Conservation (phyloP, 108 stramenopile genomes). For the Conticribra guillardii region DNA sequence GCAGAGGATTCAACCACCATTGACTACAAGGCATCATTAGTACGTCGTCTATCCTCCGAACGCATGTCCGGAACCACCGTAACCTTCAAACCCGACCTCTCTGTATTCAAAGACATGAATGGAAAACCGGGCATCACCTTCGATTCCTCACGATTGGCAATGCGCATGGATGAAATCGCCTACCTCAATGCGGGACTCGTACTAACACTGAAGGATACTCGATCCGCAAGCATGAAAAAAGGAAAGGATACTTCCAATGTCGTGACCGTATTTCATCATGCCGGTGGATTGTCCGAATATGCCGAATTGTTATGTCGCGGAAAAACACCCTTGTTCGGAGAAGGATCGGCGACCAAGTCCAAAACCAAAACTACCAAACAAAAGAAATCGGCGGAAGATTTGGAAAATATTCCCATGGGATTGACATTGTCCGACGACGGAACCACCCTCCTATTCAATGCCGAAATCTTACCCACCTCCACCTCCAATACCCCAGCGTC, state of each 20-base stretch:
- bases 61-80: constrained; percentile 78
- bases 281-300: constrained; percentile 88
- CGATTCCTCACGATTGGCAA: constrained; percentile 72
- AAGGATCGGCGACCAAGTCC: constrained; percentile 8
- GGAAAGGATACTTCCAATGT: constrained; percentile 37
- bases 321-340: constrained; percentile 78
- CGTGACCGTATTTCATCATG: constrained; percentile 81
- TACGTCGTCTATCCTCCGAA: constrained; percentile 46
- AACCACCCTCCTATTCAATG: constrained; percentile 45
- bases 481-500: constrained; percentile 1
- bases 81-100: constrained; percentile 84
- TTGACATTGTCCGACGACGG: constrained; percentile 39
- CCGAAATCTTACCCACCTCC: constrained; percentile 36
- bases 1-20: constrained; percentile 30
- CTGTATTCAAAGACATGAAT: constrained; percentile 91
- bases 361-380: constrained; percentile 22
- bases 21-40: constrained; percentile 36
- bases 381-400: constrained; percentile 37
- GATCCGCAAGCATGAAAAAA: constrained; percentile 46
- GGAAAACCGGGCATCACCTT: constrained; percentile 79
- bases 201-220: constrained; percentile 79
- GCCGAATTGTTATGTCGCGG: constrained; percentile 80
- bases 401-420: constrained; percentile 6
- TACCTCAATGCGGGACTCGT: constrained; percentile 92
- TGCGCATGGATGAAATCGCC: constrained; percentile 89